Base-by-base conservation (phyloP, 805 yeast species). In the Pichia exigua region DNA sequence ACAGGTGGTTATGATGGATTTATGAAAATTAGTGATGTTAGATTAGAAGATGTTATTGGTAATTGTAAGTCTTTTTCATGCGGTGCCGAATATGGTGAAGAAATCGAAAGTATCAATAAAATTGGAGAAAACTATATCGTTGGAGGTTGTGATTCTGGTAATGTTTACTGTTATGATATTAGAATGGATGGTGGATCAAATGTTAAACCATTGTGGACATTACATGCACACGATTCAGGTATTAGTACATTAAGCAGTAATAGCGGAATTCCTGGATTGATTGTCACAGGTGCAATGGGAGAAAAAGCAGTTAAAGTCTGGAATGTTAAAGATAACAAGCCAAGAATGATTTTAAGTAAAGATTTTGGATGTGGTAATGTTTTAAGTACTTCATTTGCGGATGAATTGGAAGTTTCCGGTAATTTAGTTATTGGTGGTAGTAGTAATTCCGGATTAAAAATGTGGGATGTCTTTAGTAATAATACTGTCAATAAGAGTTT, bases 221-320 rank as follows among this genome's bases (percentile, higher is more conserved):
- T 94, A 59, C 96, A 94, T 68, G 98, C 98, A 2, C 99, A 94
- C 66, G 98, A 94, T 70, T 79, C 95, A 2, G 97, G 96, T 55
- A 85, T 94, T 55, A 85, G 97, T 5, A 75, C 92, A 2, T 76
- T 94, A 59, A 85, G 84, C 58, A 76, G 83, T 39, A 91, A 88
- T 69, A 64, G 65, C 26, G 78, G 73, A 63, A 65, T 89, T 32
- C 82, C 83, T 26, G 94, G 92, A 20, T 70, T 87, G 74, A 68
- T 94, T 63, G 81, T 83, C 24, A 88, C 98, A 1, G 83, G 94
- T 47, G 96, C 97, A 7, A 85, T 87, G 90, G 87, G 91, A 51
- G 99, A 94, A 61, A 87, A 87, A 68, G 69, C 71, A 13, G 81
- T 90, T 50, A 94, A 94, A 68, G 71, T 94, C 48, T 94, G 99